Evolutionary conservation across 768 basidiomycete species (phyloP).

Genomic region (Suillus brevipes): DNA sequence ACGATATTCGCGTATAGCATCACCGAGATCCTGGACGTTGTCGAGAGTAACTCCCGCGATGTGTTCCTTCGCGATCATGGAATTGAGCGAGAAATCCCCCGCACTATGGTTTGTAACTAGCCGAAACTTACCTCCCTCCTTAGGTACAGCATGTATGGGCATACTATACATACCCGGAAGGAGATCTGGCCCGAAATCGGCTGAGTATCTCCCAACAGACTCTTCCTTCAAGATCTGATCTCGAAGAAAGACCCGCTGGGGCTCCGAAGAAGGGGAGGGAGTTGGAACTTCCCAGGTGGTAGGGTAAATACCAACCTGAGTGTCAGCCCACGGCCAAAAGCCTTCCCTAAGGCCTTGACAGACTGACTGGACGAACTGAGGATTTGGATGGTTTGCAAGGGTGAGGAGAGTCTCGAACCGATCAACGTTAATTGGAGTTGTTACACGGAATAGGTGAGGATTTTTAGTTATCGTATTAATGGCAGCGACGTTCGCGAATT

Average conservation of each 20-base stretch:
- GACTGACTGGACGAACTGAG: constrained; percentile 28
- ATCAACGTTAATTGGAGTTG: constrained; percentile 26
- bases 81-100: no score
- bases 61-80: no score
- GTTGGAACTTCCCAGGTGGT: not conserved
- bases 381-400: constrained; percentile 31
- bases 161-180: no score
- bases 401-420: constrained; percentile 18
- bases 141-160: no score
- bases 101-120: no score
- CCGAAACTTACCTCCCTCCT: no score
- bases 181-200: no score
- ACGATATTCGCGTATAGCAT: no score
- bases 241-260: constrained; percentile 22
- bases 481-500: not conserved
- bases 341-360: constrained; percentile 24
- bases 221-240: constrained; percentile 17
- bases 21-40: no score
- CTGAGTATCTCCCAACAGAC: no score
- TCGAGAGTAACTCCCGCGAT: no score
- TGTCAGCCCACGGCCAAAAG: constrained; percentile 34
- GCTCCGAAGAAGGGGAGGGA: no score
- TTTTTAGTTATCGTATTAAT: constrained; percentile 7
- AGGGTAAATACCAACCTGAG: constrained; percentile 3
- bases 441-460: constrained; percentile 22